Conservation (phyloP, 768 basidiomycete species). For the Agaricus sinodeliciosus region DNA sequence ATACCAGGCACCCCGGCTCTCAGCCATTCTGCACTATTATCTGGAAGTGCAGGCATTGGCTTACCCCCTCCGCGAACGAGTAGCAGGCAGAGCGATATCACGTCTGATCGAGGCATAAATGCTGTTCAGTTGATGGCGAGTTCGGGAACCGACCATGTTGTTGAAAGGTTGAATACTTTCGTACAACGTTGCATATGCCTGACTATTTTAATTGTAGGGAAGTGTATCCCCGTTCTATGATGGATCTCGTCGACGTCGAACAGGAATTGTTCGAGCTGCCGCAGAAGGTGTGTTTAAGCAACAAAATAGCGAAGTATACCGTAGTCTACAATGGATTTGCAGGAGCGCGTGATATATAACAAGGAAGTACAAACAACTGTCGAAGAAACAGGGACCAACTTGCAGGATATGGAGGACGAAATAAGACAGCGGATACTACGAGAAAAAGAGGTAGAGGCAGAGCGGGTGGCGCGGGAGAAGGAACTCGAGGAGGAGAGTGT, state of each 20-base stretch:
- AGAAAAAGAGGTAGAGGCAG: constrained; percentile 58
- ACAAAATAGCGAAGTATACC: not conserved
- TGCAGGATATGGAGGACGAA: constrained; percentile 56
- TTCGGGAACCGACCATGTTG: constrained; percentile 60
- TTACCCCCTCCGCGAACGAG: constrained; percentile 55
- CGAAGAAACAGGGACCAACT: constrained; percentile 45
- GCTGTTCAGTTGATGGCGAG: constrained; percentile 25
- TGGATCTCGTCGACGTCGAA: constrained; percentile 85
- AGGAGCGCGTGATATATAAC: constrained; percentile 80
- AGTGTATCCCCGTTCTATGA: constrained; percentile 56
- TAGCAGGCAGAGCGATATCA: constrained; percentile 60
- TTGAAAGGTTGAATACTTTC: constrained; percentile 51
- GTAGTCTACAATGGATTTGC: not conserved
- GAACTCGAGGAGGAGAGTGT: constrained; percentile 80
- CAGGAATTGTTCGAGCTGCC: constrained; percentile 89
- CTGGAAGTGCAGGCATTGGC: constrained; percentile 26
- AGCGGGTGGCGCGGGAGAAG: constrained; percentile 57
- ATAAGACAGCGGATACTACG: constrained; percentile 64
- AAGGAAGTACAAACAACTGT: constrained; percentile 79
- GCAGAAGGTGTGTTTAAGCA: constrained; percentile 49
- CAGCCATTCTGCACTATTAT: constrained; percentile 29
- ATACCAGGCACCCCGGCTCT: constrained; percentile 63
- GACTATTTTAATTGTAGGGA: constrained; percentile 29
- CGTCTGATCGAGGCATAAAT: constrained; percentile 36
- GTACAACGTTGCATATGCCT: not conserved